These are phyloP conservation scores for Aureobasidium sp. DNA, from an alignment of 2,329 filamentous ascomycete genomes.

Conservation along the genomic window DNA sequence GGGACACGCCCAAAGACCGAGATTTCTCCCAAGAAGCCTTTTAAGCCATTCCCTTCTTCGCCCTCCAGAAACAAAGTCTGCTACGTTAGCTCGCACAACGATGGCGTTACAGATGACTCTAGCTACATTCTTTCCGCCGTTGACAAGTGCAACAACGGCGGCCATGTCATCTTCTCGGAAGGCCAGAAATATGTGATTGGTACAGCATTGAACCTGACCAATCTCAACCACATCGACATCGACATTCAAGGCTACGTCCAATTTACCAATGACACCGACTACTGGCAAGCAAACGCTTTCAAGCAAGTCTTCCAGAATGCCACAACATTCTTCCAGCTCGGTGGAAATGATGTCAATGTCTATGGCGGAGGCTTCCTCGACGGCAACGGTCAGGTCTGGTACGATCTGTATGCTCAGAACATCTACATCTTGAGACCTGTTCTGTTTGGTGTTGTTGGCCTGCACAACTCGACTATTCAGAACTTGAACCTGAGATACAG, in stretches of 20 bases:
- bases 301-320: slow-evolving; percentile 59
- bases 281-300: slow-evolving; percentile 61
- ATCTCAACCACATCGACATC: slow-evolving; percentile 56
- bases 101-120: slow-evolving; percentile 43
- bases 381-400: slow-evolving; percentile 60
- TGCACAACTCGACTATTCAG: slow-evolving; percentile 52
- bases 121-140: slow-evolving; percentile 48
- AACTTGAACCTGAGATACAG: slow-evolving; percentile 56
- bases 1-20: slow-evolving; percentile 27
- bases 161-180: slow-evolving; percentile 52
- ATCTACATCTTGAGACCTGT: slow-evolving; percentile 53
- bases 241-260: slow-evolving; percentile 53
- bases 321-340: slow-evolving; percentile 60
- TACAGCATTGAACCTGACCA: slow-evolving; percentile 58
- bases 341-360: slow-evolving; percentile 59
- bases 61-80: slow-evolving; percentile 33
- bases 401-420: slow-evolving; percentile 53
- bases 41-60: slow-evolving; percentile 29
- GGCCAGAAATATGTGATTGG: slow-evolving; percentile 54
- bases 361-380: slow-evolving; percentile 59
- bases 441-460: slow-evolving; percentile 50
- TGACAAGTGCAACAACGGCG: slow-evolving; percentile 55
- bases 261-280: slow-evolving; percentile 60
- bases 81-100: slow-evolving; percentile 32
- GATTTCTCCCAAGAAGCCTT: slow-evolving; percentile 31